These are phyloP conservation scores for Achaetomium macrosporum DNA, from an alignment of 2,329 filamentous ascomycete species.

Conservation along the genomic window DNA sequence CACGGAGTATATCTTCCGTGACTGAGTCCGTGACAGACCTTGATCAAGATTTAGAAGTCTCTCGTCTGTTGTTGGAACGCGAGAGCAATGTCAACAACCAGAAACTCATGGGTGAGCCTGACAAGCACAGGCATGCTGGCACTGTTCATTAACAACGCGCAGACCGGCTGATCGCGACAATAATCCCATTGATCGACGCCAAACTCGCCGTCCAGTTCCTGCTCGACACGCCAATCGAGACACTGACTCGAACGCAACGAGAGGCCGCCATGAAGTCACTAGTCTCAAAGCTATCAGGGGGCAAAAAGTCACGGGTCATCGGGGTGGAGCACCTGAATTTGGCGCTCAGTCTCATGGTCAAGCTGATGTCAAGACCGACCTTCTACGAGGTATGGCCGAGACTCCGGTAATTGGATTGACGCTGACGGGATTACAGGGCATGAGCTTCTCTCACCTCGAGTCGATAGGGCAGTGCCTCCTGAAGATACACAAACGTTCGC, in stretches of 20 bases:
- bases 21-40: conserved; percentile 1
- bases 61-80: conserved; percentile 14
- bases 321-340: conserved; percentile 29
- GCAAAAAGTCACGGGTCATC: conserved; percentile 6
- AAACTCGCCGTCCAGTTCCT: conserved; percentile 19
- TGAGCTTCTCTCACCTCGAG: conserved; percentile 37
- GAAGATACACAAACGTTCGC: conserved; percentile 12
- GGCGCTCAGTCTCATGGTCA: conserved; percentile 41
- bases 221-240: conserved; percentile 17
- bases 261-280: conserved; percentile 22
- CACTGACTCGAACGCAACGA: conserved; percentile 16
- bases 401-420: not conserved
- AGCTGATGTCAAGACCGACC: conserved; percentile 46
- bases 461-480: conserved; percentile 25
- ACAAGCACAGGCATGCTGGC: not conserved
- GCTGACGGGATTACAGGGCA: conserved; percentile 26
- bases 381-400: conserved; percentile 39
- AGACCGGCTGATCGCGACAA: conserved; percentile 13
- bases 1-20: not conserved
- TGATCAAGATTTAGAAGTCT: conserved; percentile 3
- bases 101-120: conserved; percentile 19
- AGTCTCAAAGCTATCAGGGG: conserved; percentile 12
- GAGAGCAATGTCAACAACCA: conserved; percentile 20
- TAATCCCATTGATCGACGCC: conserved; percentile 20
- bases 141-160: not conserved